Evolutionary conservation across 352 stramenopile genomes (phyloP).

Genomic region (Globisporangium viniferum): DNA sequence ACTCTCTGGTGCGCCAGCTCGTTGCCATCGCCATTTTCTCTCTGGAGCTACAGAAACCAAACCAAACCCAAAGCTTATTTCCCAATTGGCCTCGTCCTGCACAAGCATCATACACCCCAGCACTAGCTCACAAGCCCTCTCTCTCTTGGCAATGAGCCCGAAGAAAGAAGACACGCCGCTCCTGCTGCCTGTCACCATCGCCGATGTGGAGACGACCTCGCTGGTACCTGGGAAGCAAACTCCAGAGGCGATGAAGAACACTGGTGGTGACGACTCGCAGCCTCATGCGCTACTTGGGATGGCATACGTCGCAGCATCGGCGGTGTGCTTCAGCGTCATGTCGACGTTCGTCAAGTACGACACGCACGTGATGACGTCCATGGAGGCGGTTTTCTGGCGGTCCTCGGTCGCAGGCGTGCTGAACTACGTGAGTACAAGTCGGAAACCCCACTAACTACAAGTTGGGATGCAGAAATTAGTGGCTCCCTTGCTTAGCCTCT

Average conservation of each 20-base stretch:
- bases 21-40: background rate
- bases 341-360: conserved; percentile 79
- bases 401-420: conserved; percentile 47
- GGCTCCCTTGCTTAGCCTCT: too few species aligned
- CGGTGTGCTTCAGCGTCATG: conserved; percentile 83
- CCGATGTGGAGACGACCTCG: conserved; percentile 13
- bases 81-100: background rate
- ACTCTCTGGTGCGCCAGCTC: background rate
- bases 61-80: background rate
- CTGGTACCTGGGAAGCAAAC: conserved; percentile 13
- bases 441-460: too few species aligned
- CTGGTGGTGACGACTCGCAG: conserved; percentile 9
- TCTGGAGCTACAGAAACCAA: background rate
- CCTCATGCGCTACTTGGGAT: conserved; percentile 64
- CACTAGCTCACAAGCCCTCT: background rate
- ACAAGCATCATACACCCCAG: background rate
- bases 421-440: conserved; percentile 50
- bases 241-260: background rate
- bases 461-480: background rate
- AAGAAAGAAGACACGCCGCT: conserved; percentile 16
- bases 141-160: background rate
- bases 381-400: conserved; percentile 81
- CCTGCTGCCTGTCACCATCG: conserved; percentile 27
- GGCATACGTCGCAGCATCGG: conserved; percentile 60
- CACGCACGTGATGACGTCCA: conserved; percentile 72